Evolutionary conservation across 305 asterid genomes (phyloP).

Genomic region (Fraxinus paxiana): DNA sequence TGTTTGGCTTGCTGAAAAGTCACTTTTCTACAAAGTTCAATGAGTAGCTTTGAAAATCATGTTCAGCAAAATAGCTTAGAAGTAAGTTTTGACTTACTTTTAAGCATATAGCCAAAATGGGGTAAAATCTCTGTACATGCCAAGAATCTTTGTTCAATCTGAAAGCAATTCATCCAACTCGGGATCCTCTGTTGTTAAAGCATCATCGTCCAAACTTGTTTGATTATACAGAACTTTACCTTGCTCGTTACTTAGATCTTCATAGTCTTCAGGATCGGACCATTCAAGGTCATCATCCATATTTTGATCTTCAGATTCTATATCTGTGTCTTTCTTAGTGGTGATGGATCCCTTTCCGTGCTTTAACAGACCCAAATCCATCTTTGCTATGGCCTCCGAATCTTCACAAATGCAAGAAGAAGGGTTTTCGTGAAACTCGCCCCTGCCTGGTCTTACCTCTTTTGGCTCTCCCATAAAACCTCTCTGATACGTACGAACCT

Average conservation of each 20-base stretch:
- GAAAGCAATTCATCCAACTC: conserved; percentile 76
- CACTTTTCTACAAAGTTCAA: not conserved
- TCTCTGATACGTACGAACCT: conserved; percentile 51
- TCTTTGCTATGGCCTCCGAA: conserved; percentile 44
- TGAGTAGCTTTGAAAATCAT: not conserved
- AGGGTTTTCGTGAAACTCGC: conserved; percentile 92
- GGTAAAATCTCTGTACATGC: conserved; percentile 9
- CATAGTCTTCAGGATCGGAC: conserved; percentile 79
- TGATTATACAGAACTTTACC: conserved; percentile 41
- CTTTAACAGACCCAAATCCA: conserved; percentile 29
- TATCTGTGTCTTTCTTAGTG: conserved; percentile 32
- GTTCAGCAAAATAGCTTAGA: not conserved
- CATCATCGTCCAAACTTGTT: conserved; percentile 48
- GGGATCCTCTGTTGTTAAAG: conserved; percentile 49
- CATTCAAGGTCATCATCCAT: conserved; percentile 60
- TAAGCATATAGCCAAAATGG: not conserved
- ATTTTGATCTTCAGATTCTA: conserved; percentile 36
- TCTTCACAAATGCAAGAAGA: conserved; percentile 90
- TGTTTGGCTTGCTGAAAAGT: not conserved
- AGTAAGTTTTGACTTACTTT: not conserved
- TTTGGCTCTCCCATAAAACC: conserved; percentile 94
- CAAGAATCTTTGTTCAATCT: conserved; percentile 30
- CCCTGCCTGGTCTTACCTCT: conserved; percentile 90
- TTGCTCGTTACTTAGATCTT: conserved; percentile 42
- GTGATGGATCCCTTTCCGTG: conserved; percentile 31